A percentile compares a stretch with the other conserved stretches of the same genome.
Evolutionary conservation across 2,329 filamentous ascomycete species (phyloP).

Genomic region (Helotiales sp.): DNA sequence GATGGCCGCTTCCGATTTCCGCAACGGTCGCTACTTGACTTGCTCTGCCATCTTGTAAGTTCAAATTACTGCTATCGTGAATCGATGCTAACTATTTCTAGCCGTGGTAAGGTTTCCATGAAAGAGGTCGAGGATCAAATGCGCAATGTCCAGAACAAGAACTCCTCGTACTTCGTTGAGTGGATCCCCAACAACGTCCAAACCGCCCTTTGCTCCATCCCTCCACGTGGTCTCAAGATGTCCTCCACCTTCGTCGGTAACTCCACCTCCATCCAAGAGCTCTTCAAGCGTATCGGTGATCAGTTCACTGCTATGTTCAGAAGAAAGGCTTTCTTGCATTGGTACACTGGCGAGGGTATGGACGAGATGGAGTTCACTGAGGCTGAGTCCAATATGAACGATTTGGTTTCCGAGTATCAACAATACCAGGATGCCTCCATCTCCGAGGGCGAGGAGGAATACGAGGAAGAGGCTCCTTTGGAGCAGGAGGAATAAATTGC

Average conservation of each 20-base stretch:
- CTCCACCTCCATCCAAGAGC: slow-evolving; percentile 99
- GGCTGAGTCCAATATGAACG: slow-evolving; percentile 99
- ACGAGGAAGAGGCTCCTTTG: slow-evolving; percentile 77
- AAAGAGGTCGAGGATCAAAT: slow-evolving; percentile 99
- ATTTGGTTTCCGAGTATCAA: slow-evolving; percentile 99
- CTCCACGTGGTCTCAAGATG: slow-evolving; percentile 97
- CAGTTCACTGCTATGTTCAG: slow-evolving; percentile 99
- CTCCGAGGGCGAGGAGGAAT: slow-evolving; percentile 95
- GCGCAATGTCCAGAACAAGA: slow-evolving; percentile 99
- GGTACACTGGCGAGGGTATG: slow-evolving; percentile 99
- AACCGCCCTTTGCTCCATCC: slow-evolving; percentile 98
- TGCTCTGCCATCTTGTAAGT: slow-evolving; percentile 91
- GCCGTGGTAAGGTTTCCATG: slow-evolving; percentile 99
- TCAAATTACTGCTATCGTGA: slow-evolving; percentile 38
- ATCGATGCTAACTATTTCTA: slow-evolving; percentile 47
- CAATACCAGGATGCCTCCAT: slow-evolving; percentile 99
- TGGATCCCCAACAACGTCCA: slow-evolving; percentile 99
- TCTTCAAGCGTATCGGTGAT: slow-evolving; percentile 99
- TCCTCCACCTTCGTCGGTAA: slow-evolving; percentile 99
- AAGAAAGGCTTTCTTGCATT: slow-evolving; percentile 99
- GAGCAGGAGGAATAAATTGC: slow-evolving; percentile 65
- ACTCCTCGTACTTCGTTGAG: slow-evolving; percentile 99
- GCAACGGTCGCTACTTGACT: slow-evolving; percentile 98
- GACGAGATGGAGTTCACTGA: slow-evolving; percentile 99
- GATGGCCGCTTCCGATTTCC: slow-evolving; percentile 99